Percentiles rank a stretch among this genome's conserved stretches.
Evolutionary conservation across 2,329 filamentous ascomycete species (phyloP).

Genomic region (Fusarium sp.): DNA sequence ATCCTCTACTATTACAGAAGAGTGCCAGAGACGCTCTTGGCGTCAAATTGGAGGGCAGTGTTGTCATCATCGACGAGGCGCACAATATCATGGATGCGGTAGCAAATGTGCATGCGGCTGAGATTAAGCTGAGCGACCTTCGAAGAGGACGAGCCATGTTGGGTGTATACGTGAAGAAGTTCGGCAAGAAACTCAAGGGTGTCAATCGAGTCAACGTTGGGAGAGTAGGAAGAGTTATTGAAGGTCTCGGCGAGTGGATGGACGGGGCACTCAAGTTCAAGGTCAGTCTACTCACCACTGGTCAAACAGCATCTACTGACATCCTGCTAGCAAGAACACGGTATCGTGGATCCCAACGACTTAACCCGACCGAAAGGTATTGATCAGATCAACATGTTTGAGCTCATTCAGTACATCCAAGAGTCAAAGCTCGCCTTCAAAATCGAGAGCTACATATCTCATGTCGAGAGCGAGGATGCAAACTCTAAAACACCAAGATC

Average conservation of each 20-base stretch:
- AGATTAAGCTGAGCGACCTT: conserved; percentile 79
- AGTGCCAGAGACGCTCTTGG: conserved; percentile 88
- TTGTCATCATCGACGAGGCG: conserved; percentile 97
- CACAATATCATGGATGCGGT: conserved; percentile 98
- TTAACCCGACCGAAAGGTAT: conserved; percentile 86
- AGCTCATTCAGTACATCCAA: conserved; percentile 87
- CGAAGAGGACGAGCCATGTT: conserved; percentile 79
- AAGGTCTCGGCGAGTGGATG: conserved; percentile 79
- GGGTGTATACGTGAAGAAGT: conserved; percentile 84
- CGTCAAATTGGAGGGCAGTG: conserved; percentile 85
- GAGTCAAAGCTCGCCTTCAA: conserved; percentile 95
- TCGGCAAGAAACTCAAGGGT: conserved; percentile 88
- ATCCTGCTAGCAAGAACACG: conserved; percentile 61
- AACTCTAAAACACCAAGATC: conserved; percentile 40
- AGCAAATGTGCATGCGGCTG: conserved; percentile 84
- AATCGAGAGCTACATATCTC: conserved; percentile 86
- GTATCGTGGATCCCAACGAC: conserved; percentile 75
- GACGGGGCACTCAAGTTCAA: conserved; percentile 62
- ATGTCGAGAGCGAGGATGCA: conserved; percentile 64
- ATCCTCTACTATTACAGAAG: conserved; percentile 88
- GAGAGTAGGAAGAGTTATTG: conserved; percentile 84
- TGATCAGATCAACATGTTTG: conserved; percentile 95
- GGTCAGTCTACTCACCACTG: conserved; percentile 49
- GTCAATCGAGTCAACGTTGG: conserved; percentile 93
- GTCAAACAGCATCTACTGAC: background rate